Evolutionary conservation across 208 protist species (phyloP).

Genomic region (Crithidia bombi): DNA sequence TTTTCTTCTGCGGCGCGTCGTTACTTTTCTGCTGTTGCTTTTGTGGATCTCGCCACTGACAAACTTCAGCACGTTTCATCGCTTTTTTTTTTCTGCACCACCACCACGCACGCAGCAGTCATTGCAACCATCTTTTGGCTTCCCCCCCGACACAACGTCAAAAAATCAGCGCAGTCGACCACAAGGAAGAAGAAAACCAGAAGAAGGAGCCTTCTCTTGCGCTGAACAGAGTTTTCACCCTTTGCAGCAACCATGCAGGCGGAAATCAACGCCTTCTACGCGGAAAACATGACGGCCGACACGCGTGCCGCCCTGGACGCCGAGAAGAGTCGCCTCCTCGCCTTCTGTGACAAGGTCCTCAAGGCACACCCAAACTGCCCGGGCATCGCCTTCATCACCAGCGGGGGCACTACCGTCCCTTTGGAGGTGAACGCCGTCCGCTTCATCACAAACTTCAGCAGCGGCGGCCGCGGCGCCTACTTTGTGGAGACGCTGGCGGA

Average conservation of each 20-base stretch:
- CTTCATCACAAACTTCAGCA: slow-evolving; percentile 88
- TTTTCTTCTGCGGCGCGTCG: no score
- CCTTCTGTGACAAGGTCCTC: slow-evolving; percentile 40
- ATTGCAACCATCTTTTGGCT: not conserved
- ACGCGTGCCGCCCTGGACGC: slow-evolving; percentile 34
- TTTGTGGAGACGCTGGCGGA: slow-evolving; percentile 65
- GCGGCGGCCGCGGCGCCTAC: slow-evolving; percentile 73
- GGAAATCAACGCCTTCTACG: slow-evolving; percentile 51
- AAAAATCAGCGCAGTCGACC: no score
- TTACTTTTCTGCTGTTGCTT: no score
- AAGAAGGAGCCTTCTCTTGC: no score
- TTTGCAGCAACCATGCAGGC: slow-evolving; percentile 14
- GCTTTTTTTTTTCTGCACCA: no score
- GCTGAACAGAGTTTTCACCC: no score
- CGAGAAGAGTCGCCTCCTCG: slow-evolving; percentile 27
- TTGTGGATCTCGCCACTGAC: no score
- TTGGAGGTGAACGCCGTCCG: slow-evolving; percentile 88
- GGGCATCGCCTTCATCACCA: slow-evolving; percentile 80
- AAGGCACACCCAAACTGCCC: slow-evolving; percentile 25
- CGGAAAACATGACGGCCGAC: slow-evolving; percentile 51
- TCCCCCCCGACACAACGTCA: not conserved
- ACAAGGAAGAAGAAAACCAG: no score
- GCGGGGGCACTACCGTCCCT: slow-evolving; percentile 78
- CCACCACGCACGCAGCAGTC: no score
- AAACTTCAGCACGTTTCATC: no score